Evolutionary conservation across 1,284 basidiomycete species (phyloP).

Genomic region (Ganoderma meredithae): DNA sequence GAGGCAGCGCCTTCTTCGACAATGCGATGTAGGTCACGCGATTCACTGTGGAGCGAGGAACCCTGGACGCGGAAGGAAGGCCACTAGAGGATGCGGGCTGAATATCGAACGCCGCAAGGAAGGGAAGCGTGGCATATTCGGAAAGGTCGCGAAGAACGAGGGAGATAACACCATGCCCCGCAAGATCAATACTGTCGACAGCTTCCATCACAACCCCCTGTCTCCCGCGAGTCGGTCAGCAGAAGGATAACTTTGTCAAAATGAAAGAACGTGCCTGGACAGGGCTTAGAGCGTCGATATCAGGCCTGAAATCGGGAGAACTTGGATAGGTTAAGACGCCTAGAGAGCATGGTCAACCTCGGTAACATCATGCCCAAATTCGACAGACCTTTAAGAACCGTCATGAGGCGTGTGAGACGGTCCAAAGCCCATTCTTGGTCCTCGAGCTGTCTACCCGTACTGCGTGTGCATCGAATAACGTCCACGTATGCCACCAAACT

Average conservation of each 20-base stretch:
- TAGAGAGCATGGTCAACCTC: conserved; percentile 37
- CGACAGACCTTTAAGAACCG: conserved; percentile 74
- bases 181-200: conserved; percentile 72
- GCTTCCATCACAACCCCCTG: conserved; percentile 77
- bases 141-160: conserved; percentile 85
- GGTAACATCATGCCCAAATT: conserved; percentile 32
- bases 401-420: conserved; percentile 73
- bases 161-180: conserved; percentile 67
- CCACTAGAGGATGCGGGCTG: conserved; percentile 35
- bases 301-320: conserved; percentile 88
- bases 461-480: conserved; percentile 68
- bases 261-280: conserved; percentile 65
- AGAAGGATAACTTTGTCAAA: neutral
- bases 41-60: conserved; percentile 48
- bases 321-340: conserved; percentile 82
- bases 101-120: conserved; percentile 78
- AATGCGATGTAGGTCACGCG: conserved; percentile 89
- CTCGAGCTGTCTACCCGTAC: conserved; percentile 54
- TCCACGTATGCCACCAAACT: conserved; percentile 85
- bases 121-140: conserved; percentile 87
- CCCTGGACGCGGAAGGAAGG: conserved; percentile 42
- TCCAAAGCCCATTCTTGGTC: conserved; percentile 70
- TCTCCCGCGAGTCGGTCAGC: conserved; percentile 18
- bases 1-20: conserved; percentile 87
- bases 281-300: conserved; percentile 85